Conservation (phyloP, 345 rosid genomes). For the Raphanus raphanistrum region DNA sequence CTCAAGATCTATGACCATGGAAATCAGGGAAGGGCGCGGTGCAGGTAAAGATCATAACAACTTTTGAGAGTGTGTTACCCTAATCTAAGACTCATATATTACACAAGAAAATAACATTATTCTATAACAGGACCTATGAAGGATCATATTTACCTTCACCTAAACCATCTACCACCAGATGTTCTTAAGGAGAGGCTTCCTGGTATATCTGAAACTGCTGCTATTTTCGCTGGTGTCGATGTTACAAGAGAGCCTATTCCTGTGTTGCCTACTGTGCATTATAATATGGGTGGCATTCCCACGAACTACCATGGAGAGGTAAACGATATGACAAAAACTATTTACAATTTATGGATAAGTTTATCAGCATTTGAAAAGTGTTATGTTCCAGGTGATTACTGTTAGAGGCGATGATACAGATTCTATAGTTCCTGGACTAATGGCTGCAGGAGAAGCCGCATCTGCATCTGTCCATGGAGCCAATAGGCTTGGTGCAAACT, state of each 20-base stretch:
- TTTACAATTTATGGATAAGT: not conserved
- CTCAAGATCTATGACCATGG: slow-evolving; percentile 98
- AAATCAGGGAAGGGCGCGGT: slow-evolving; percentile 93
- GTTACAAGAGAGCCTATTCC: slow-evolving; percentile 98
- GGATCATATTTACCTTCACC: slow-evolving; percentile 89
- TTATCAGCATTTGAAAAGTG: not conserved
- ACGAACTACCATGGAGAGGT: slow-evolving; percentile 93
- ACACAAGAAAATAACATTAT: not conserved
- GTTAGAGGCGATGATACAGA: slow-evolving; percentile 66
- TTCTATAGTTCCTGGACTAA: slow-evolving; percentile 76
- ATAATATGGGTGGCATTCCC: slow-evolving; percentile 98
- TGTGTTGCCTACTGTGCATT: slow-evolving; percentile 96
- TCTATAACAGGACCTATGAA: slow-evolving; percentile 64
- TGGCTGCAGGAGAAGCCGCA: slow-evolving; percentile 99
- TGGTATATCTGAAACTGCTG: slow-evolving; percentile 99
- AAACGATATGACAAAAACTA: not conserved
- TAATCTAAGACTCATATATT: not conserved
- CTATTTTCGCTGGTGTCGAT: slow-evolving; percentile 95
- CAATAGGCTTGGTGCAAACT: slow-evolving; percentile 93
- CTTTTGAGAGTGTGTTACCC: not conserved
- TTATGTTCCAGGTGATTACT: slow-evolving; percentile 64
- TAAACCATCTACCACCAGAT: slow-evolving; percentile 95
- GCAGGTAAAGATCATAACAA: slow-evolving; percentile 63
- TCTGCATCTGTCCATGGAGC: slow-evolving; percentile 99
- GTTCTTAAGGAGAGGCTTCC: slow-evolving; percentile 98